These are phyloP conservation scores for Solanum bukasovii DNA, from an alignment of 257 asterid genomes.

Conservation along the genomic window DNA sequence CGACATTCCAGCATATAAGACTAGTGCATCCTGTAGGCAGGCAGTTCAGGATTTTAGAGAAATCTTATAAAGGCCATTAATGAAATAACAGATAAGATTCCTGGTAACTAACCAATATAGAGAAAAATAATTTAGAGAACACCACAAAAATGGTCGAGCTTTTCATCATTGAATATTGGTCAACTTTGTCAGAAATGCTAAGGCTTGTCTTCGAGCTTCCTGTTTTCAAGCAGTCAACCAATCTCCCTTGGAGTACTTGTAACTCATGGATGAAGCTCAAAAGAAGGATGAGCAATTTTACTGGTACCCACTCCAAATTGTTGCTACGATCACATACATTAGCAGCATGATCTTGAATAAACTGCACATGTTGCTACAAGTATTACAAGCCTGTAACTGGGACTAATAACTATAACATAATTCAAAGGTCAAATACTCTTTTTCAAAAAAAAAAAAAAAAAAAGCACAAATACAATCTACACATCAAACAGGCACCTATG, in stretches of 20 bases:
- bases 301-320: constrained; percentile 36
- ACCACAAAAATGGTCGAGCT: constrained; percentile 34
- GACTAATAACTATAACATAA: not conserved
- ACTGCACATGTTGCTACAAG: constrained; percentile 23
- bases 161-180: constrained; percentile 14
- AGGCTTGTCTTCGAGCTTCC: constrained; percentile 21
- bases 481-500: not conserved
- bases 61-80: not conserved
- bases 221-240: constrained; percentile 17
- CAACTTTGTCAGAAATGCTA: constrained; percentile 19
- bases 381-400: not conserved
- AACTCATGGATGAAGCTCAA: constrained; percentile 70
- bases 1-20: constrained; percentile 49
- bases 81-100: not conserved
- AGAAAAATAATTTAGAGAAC: constrained; percentile 31
- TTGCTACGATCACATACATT: constrained; percentile 34
- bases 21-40: constrained; percentile 47
- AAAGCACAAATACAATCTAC: not conserved
- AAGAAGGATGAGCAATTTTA: constrained; percentile 65
- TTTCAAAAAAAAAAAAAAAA: not conserved
- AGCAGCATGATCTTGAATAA: constrained; percentile 45
- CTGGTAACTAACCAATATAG: constrained; percentile 40
- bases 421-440: not conserved
- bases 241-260: constrained; percentile 48
- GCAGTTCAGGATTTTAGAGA: not conserved